These are phyloP conservation scores for Dichotomopilus funicola DNA, from an alignment of 2,329 filamentous ascomycete genomes.

Conservation along the genomic window DNA sequence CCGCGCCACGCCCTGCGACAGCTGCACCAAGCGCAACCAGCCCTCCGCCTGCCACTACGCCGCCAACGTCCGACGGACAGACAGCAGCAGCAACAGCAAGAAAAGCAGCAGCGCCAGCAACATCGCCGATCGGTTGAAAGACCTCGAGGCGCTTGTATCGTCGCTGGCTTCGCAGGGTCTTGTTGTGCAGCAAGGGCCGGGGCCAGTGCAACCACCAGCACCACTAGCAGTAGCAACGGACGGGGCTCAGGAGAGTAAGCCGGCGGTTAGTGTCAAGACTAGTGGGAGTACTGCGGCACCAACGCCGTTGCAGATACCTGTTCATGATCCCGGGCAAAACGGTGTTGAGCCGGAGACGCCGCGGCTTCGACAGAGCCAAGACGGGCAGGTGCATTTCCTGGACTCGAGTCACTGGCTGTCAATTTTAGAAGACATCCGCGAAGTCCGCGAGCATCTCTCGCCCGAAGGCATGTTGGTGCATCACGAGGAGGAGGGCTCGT, in stretches of 20 bases:
- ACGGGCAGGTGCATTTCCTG: constrained; percentile 1
- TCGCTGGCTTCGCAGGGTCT: neutral
- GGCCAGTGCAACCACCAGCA: neutral
- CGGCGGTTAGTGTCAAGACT: too few species aligned
- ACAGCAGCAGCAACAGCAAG: neutral
- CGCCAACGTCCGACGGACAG: neutral
- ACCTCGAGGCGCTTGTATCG: neutral
- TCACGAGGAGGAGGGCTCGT: neutral
- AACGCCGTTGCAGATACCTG: neutral
- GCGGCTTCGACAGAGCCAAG: neutral
- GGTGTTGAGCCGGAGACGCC: neutral
- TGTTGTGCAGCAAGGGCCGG: neutral
- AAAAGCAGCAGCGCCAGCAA: neutral
- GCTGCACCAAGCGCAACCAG: neutral
- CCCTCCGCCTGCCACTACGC: constrained; percentile 3
- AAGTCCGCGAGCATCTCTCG: constrained; percentile 3
- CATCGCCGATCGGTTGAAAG: neutral
- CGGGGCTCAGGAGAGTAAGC: neutral
- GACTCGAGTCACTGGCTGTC: constrained; percentile 4
- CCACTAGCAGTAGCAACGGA: neutral
- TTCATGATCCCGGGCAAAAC: neutral
- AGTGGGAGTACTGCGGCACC: neutral
- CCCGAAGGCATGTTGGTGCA: neutral
- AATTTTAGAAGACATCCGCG: neutral
- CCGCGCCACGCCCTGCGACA: neutral